These are phyloP conservation scores for Dactylellina cionopaga DNA, from an alignment of 2,329 filamentous ascomycete genomes.

Conservation along the genomic window DNA sequence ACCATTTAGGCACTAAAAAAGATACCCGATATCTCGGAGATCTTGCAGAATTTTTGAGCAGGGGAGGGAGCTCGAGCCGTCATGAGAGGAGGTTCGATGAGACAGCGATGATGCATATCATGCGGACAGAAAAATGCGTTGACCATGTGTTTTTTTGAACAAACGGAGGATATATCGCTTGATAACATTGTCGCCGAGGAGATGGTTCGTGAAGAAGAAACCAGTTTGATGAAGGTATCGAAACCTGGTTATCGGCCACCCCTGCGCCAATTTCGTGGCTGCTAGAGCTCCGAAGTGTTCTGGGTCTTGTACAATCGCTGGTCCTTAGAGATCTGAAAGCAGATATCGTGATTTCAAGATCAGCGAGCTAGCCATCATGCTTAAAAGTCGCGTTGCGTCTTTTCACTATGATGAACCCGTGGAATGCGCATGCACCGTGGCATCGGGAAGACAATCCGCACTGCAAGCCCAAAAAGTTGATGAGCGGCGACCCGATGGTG, in stretches of 20 bases:
- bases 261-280: conserved; percentile 44
- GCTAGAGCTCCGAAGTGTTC: conserved; percentile 18
- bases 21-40: conserved; percentile 52
- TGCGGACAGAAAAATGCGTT: conserved; percentile 26
- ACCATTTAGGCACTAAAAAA: conserved; percentile 43
- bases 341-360: neutral
- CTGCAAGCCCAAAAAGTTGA: conserved; percentile 25
- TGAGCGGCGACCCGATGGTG: neutral
- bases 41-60: conserved; percentile 44
- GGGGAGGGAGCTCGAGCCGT: conserved; percentile 9
- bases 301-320: no score
- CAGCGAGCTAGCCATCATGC: no score
- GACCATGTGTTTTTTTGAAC: conserved; percentile 50
- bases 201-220: conserved; percentile 14
- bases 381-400: conserved; percentile 22
- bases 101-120: conserved; percentile 33
- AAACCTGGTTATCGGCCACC: conserved; percentile 39
- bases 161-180: conserved; percentile 23
- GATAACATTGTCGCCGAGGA: conserved; percentile 45
- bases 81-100: conserved; percentile 30
- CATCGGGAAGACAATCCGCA: conserved; percentile 34
- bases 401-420: conserved; percentile 35
- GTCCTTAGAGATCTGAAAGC: conserved; percentile 16
- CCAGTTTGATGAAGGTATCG: conserved; percentile 48
- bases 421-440: conserved; percentile 34